These are phyloP conservation scores for Xylaria arbuscula DNA, from an alignment of 2,329 filamentous ascomycete genomes.

Conservation along the genomic window DNA sequence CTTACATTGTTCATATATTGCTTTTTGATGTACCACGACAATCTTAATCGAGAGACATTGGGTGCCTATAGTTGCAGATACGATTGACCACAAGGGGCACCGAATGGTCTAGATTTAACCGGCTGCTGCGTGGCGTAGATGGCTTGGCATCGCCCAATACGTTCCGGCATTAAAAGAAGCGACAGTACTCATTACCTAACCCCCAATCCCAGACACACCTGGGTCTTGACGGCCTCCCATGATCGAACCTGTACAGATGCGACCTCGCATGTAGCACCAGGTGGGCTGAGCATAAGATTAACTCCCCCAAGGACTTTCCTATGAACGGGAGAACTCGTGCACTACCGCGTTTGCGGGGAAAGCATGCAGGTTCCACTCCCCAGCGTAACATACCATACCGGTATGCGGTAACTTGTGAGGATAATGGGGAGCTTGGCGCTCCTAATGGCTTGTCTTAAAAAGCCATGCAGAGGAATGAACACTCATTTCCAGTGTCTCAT, in stretches of 20 bases:
- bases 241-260: constrained; percentile 17
- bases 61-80: constrained; percentile 4
- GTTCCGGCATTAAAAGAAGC: neutral
- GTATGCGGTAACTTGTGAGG: constrained; percentile 9
- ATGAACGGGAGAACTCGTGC: constrained; percentile 8
- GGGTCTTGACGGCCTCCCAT: constrained; percentile 13
- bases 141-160: constrained; percentile 22
- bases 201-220: neutral
- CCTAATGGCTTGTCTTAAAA: constrained; percentile 25
- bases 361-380: constrained; percentile 25
- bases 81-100: constrained; percentile 1
- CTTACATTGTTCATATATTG: constrained; percentile 15
- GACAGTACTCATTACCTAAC: constrained; percentile 19
- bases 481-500: neutral
- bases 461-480: constrained; percentile 3
- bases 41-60: neutral
- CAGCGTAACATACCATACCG: constrained; percentile 37
- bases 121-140: constrained; percentile 23
- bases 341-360: constrained; percentile 24
- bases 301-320: constrained; percentile 13
- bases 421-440: constrained; percentile 14
- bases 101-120: constrained; percentile 30
- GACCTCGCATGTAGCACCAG: neutral
- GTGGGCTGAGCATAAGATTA: constrained; percentile 15
- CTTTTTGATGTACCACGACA: constrained; percentile 19